These are phyloP conservation scores for Ilex paraguariensis DNA, from an alignment of 305 asterid genomes.

Conservation along the genomic window DNA sequence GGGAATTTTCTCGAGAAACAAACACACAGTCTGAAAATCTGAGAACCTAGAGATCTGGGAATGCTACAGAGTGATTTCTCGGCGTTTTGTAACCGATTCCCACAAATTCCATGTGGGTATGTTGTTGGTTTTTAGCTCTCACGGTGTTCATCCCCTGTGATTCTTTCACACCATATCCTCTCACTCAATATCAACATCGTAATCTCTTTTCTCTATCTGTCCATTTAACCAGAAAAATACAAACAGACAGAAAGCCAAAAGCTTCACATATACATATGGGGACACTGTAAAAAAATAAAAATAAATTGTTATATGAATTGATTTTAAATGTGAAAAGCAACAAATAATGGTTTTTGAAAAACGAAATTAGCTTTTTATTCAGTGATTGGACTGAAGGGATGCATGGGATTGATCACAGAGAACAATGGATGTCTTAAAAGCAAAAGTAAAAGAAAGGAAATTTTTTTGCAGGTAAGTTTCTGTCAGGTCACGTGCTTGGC, in stretches of 20 bases:
- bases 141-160: slow-evolving; percentile 4
- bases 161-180: slow-evolving; percentile 29
- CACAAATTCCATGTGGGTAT: slow-evolving; percentile 29
- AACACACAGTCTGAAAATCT: slow-evolving; percentile 38
- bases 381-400: slow-evolving; percentile 64
- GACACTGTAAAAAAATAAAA: slow-evolving; percentile 29
- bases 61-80: slow-evolving; percentile 36
- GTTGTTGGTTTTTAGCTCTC: slow-evolving; percentile 8
- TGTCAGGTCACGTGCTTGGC: slow-evolving; percentile 88
- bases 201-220: slow-evolving; percentile 22
- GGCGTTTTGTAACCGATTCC: slow-evolving; percentile 35
- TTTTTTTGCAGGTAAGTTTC: slow-evolving; percentile 24
- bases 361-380: slow-evolving; percentile 27
- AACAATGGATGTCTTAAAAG: slow-evolving; percentile 38
- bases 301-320: background rate
- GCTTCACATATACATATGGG: slow-evolving; percentile 57
- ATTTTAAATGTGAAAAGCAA: slow-evolving; percentile 22
- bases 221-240: slow-evolving; percentile 41
- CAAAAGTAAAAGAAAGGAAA: slow-evolving; percentile 12
- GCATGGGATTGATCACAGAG: slow-evolving; percentile 57
- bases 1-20: slow-evolving; percentile 35
- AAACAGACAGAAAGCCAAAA: slow-evolving; percentile 52
- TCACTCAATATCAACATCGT: slow-evolving; percentile 22
- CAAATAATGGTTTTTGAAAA: slow-evolving; percentile 18
- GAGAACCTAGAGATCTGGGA: slow-evolving; percentile 64